Conservation (phyloP, 2,329 filamentous ascomycete species). For the Rutstroemia sp. region DNA sequence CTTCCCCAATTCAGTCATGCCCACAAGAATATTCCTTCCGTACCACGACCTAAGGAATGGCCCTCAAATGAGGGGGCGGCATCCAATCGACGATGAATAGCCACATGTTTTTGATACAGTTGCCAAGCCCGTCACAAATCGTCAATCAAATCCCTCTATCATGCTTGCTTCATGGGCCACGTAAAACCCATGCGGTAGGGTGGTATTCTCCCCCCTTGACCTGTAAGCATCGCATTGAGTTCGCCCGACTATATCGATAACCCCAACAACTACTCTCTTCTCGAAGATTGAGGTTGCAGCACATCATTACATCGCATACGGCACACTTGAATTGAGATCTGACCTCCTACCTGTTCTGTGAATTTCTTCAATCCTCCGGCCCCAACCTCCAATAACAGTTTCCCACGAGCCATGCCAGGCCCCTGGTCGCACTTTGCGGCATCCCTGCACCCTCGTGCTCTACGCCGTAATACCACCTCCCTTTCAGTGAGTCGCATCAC, state of each 20-base stretch:
- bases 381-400: background rate
- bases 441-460: slow-evolving; percentile 8
- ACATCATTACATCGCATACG: slow-evolving; percentile 2
- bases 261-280: background rate
- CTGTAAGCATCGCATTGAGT: slow-evolving; percentile 4
- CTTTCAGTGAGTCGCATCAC: background rate
- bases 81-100: background rate
- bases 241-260: background rate
- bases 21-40: slow-evolving; percentile 6
- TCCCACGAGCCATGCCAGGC: background rate
- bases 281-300: background rate
- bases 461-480: slow-evolving; percentile 2
- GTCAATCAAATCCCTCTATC: background rate
- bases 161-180: slow-evolving; percentile 2
- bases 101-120: background rate
- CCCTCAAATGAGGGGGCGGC: background rate
- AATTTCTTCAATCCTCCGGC: background rate
- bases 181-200: slow-evolving; percentile 8
- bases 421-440: background rate
- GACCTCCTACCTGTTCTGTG: background rate
- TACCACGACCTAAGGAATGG: background rate
- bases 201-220: background rate
- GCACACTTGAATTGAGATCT: slow-evolving; percentile 5
- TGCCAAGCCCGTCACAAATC: background rate
- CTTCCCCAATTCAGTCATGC: background rate